A percentile compares a stretch with the other conserved stretches of the same genome.
Conservation (phyloP, 768 basidiomycete genomes). For the Cystofilobasidium ferigula region DNA sequence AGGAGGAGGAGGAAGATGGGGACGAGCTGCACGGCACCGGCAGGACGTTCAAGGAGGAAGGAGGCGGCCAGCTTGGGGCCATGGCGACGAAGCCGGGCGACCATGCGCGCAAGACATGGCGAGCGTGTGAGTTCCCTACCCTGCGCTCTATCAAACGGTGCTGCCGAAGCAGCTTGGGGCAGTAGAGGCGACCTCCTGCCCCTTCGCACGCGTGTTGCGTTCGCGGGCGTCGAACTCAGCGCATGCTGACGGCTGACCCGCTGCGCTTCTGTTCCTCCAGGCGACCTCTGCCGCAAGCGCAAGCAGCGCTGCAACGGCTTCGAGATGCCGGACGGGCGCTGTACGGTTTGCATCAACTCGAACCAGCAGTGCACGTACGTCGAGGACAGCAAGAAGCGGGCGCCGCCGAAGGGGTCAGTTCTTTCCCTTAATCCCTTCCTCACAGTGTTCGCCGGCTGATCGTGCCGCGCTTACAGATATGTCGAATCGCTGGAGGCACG, state of each 20-base stretch:
- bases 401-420: conserved; percentile 21
- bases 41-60: no score
- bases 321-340: conserved; percentile 24
- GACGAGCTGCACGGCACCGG: no score
- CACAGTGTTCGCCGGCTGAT: not conserved
- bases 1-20: no score
- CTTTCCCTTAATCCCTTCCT: not conserved
- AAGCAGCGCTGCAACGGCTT: conserved; percentile 27
- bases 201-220: no score
- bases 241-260: not conserved
- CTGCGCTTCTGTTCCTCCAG: not conserved
- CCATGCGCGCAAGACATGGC: not conserved
- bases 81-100: not conserved
- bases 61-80: no score
- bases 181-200: no score
- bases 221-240: not conserved
- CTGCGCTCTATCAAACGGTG: no score
- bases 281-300: conserved; percentile 22
- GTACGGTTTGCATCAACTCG: conserved; percentile 18
- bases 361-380: conserved; percentile 19
- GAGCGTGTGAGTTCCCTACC: not conserved
- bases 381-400: conserved; percentile 22
- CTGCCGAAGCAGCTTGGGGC: no score
- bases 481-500: conserved; percentile 20
- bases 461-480: not conserved